Evolutionary conservation across 129 eudicot species (phyloP), one percentile per base, ranked within the genome.

Genomic region (Apium graveolens): DNA sequence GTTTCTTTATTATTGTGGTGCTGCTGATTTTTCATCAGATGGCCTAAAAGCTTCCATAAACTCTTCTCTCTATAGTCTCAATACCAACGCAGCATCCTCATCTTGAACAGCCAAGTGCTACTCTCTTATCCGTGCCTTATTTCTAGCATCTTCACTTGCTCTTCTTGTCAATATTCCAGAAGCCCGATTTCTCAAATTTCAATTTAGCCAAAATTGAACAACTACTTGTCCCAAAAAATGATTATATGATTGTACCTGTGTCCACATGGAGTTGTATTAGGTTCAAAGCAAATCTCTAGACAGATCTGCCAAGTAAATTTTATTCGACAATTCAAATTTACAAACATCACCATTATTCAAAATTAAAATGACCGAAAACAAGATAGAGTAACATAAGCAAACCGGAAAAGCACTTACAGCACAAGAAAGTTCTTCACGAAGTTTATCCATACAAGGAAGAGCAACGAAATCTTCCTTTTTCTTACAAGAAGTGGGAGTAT

Each of bases 201-300:
- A n/a, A n/a, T n/a, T n/a, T n/a, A n/a, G n/a, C n/a, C n/a, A n/a
- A n/a, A n/a, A n/a, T n/a, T n/a, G n/a, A n/a, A n/a, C n/a, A n/a
- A n/a, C n/a, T n/a, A n/a, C n/a, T n/a, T n/a, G n/a, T n/a, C n/a
- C n/a, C n/a, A n/a, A n/a, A n/a, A n/a, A n/a, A n/a, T n/a, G n/a
- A n/a, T n/a, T n/a, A n/a, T n/a, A n/a, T n/a, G n/a, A n/a, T n/a
- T n/a, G n/a, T n/a, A n/a, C n/a, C n/a, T n/a, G n/a, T n/a, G n/a
- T n/a, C n/a, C n/a, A n/a, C n/a, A n/a, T 68, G 96, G 85, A 72
- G 99, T 95, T 46, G 97, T 91, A 76, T 92, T 92, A 3, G 98
- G 98, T 85, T 94, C 98, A 70, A 85, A 94, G 69, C 97, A 91
- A 21, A 94, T 91, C 76, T 91, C 99, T 83, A 95, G 85, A 73